Evolutionary conservation across 306 rosid species (phyloP), one percentile per base, ranked within the genome.

Genomic region (Parietaria judaica): DNA sequence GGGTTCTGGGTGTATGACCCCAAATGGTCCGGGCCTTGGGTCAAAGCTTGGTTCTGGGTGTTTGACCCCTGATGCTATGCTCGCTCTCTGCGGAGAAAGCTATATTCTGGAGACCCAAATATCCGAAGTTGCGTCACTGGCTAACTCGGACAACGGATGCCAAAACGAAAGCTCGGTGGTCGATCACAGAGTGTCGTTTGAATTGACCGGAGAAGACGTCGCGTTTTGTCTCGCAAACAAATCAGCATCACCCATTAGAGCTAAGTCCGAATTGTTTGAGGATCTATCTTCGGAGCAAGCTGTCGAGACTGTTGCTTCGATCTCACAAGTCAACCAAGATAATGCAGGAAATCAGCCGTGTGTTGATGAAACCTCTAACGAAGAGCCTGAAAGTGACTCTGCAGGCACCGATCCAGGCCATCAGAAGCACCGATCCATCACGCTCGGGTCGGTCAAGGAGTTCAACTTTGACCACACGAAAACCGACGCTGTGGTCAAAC

Each of bases 181-280:
- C 11, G 80, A 86, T 74, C 99, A 84, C 76, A 77, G 99, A 76
- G 96, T 92, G 36, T 92, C 99, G 17, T 91, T 91, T 65, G 98
- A 91, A 67, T 79, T 91, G 70, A 91, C 96, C 4, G 95, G 95
- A 11, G 98, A 88, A 79, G 98, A 85, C 70, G 92, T 91, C 69
- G 95, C 96, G 0, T 82, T 84, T 6, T 87, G 95, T 66, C 97
- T 91, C 58, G 96, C 96, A 41, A 91, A 70, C 60, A 91, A 88
- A 67, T 68, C 92, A 3, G 71, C 66, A 41, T 44, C 54, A 64
- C 72, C 83, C 63, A 72, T 80, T 60, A 75, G 83, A 76, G 80
- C 77, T 41, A 51, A 68, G 78, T 67, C 95, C 39, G 68, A 81
- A 53, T 79, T 84, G 60, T 76, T 88, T 2, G 80, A 76, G 56